Evolutionary conservation across 768 basidiomycete genomes (phyloP), one percentile per base, ranked within the genome.

Genomic region (Dioszegia hungarica): DNA sequence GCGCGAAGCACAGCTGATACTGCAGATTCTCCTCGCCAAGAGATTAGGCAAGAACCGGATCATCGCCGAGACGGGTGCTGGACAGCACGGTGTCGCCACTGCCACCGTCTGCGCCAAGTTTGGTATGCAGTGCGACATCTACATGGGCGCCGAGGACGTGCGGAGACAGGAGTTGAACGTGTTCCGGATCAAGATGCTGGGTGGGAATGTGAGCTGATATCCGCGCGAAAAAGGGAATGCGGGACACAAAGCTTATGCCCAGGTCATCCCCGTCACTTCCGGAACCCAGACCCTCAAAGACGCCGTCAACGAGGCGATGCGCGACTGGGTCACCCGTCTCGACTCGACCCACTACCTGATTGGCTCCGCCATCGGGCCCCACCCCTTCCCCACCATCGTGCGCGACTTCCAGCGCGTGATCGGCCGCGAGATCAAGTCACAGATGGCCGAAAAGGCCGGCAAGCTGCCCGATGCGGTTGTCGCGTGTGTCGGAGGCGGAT

Each of bases 121-220:
- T 67, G 93, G 90, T 5, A 75, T 98, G 81, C 86, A 95, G 77
- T 99, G 95, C 73, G 78, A 94, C 64, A 82, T 99, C 70, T 99
- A 93, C 79, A 99, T 99, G 95, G 95, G 95, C 49, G 85, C 90
- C 24, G 95, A 97, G 76, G 95, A 98, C 73, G 93, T 97, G 15
- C 84, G 91, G 25, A 83, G 95, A 38, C 95, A 99, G 77, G 90
- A 91, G 17, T 77, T 99, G 63, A 99, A 98, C 78, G 94, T 98
- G 22, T 99, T 99, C 83, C 82, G 94, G 45, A 99, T 98, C 72
- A 85, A 87, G 72, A 95, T 99, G 93, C 82, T 98, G 40, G 95
- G 95, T 55, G 95, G 82, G 45, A 92, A 90, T 80, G 70, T 71
- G 34, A 28, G 25, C 57, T 44, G 46, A 44, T 45, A 20, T 52